phyloP scores from a whole-genome alignment of 768 basidiomycete species.

The Tricholomella constricta region DNA sequence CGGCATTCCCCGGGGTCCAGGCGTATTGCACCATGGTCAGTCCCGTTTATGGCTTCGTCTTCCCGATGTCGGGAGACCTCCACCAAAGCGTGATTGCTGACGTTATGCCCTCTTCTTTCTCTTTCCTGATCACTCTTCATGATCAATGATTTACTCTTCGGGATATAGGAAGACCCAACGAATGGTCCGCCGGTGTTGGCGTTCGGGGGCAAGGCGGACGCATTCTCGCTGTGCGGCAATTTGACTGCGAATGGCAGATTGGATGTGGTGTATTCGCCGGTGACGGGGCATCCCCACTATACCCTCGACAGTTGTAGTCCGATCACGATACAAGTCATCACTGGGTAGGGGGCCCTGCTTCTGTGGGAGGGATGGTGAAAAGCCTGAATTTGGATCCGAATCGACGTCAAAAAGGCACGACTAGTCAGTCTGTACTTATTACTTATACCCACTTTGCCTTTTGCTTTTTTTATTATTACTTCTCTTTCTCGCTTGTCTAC shows the following conservation, averaged over 20 bases:
- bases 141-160: not conserved
- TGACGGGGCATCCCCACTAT: conserved; percentile 45
- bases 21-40: conserved; percentile 42
- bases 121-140: not conserved
- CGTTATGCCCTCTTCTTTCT: not conserved
- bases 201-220: conserved; percentile 40
- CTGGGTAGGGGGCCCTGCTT: not conserved
- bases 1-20: conserved; percentile 44
- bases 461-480: not conserved
- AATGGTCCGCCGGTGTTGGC: conserved; percentile 35
- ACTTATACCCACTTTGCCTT: not conserved
- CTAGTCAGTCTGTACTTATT: not conserved
- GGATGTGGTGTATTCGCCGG: conserved; percentile 45
- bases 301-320: conserved; percentile 37
- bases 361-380: not conserved
- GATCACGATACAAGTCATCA: conserved; percentile 39
- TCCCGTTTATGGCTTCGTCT: not conserved
- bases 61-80: too few relatives aligned
- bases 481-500: not conserved
- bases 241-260: conserved; percentile 39
- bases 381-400: too few relatives aligned
- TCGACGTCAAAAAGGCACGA: not conserved
- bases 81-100: not conserved
- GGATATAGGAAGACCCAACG: conserved; percentile 25
- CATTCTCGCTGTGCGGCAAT: conserved; percentile 46